Evolutionary conservation across 352 stramenopile species (phyloP).

Genomic region (Phytophthora syringae): DNA sequence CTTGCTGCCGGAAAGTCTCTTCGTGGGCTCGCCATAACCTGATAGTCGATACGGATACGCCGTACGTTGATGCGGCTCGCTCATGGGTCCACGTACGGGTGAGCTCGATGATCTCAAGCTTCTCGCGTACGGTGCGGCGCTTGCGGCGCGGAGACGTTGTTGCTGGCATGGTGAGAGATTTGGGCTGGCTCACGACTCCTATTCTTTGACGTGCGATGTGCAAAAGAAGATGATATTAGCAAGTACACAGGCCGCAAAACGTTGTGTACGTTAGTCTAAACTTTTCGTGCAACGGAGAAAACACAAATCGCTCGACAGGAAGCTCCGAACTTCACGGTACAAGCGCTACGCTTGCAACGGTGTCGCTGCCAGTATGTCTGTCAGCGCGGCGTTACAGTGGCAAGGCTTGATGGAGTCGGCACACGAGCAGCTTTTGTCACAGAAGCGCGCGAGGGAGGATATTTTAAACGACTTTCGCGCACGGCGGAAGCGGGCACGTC

Average conservation of each 20-base stretch:
- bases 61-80: no score
- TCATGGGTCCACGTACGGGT: background rate
- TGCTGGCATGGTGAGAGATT: background rate
- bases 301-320: background rate
- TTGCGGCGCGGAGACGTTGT: background rate
- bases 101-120: background rate
- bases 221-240: background rate
- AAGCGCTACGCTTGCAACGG: background rate
- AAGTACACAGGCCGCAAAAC: background rate
- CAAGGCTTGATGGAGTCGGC: background rate
- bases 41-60: background rate
- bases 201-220: background rate
- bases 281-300: background rate
- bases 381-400: background rate
- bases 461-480: background rate
- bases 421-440: background rate
- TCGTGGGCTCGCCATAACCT: background rate
- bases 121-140: background rate
- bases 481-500: background rate
- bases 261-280: background rate
- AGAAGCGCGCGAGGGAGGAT: background rate
- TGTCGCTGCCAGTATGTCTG: background rate
- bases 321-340: background rate
- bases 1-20: background rate
- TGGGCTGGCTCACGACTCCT: background rate